Evolutionary conservation across 176 grass and related monocot genomes (phyloP), one percentile per base, ranked within the genome.

Genomic region (Avena sativa): DNA sequence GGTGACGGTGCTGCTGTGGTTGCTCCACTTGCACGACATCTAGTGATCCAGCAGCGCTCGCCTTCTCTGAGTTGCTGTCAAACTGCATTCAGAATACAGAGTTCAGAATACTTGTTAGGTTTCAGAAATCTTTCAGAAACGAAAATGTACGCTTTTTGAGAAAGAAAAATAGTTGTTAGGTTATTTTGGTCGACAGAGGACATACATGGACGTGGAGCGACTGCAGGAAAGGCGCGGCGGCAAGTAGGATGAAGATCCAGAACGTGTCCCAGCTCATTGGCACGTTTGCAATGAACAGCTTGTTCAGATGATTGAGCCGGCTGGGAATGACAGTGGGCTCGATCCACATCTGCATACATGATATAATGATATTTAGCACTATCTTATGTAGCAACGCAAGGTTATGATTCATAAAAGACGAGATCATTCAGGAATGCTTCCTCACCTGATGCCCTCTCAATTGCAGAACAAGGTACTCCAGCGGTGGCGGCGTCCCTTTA

Each of bases 381-480:
- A 47, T 61, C 14, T 48, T 49, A 62, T 20, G 15, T 34, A 32
- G 26, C 66, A 36, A 17, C 12, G 66, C 2, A 32, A 75, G 63
- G 30, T 20, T 53, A 48, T 26, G 62, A 81, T 21, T 52, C 21
- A 30, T 76, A 53, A 52, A 76, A 76, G 8, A 20, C 17, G 12
- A 30, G 10, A 58, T 86, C 59, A 49, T 73, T 74, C 47, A 81
- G 44, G 48, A 44, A 23, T 57, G 47, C 43, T 55, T 83, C 5
- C 79, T 66, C 61, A 83, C 87, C 73, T 38, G 19, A 34, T 19
- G 12, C 52, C 80, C 80, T 88, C 58, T 61, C 63, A 88, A 83
- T 32, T 79, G 74, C 25, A 84, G 62, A 84, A 71, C 87, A 83
- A 88, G 80, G 40, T 43, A 61, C 66, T 84, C 80, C 78, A 71